Conservation (phyloP, 2,329 filamentous ascomycete species). For the Fusarium scirpi region DNA sequence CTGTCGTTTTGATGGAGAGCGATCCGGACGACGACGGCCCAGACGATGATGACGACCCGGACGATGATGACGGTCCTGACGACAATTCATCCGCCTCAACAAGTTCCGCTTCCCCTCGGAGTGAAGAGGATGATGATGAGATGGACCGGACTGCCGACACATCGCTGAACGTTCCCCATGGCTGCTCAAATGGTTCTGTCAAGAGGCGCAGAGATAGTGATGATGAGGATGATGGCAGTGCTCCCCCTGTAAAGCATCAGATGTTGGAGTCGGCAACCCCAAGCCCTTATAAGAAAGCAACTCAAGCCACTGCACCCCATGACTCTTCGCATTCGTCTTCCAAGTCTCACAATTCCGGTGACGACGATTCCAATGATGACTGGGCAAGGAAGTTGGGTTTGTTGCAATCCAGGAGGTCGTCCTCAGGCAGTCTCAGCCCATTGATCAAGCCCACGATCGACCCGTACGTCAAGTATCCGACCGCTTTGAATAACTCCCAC, state of each 20-base stretch:
- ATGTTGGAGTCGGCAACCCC: not conserved
- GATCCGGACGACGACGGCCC: not conserved
- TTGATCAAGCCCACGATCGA: not conserved
- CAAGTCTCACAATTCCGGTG: not conserved
- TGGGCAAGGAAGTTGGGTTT: not conserved
- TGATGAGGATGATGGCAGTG: conserved; percentile 13
- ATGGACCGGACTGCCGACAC: not conserved
- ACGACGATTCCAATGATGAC: not conserved
- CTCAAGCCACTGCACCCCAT: not conserved
- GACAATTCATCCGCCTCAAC: not conserved
- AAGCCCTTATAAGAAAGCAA: not conserved
- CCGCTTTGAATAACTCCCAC: not conserved
- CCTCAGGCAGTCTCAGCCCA: conserved; percentile 8
- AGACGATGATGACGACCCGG: not conserved
- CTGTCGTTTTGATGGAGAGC: not conserved
- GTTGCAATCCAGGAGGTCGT: not conserved
- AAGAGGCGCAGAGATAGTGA: conserved; percentile 13
- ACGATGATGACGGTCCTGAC: not conserved
- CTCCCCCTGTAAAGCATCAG: conserved; percentile 13
- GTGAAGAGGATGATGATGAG: not conserved
- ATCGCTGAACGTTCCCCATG: not conserved
- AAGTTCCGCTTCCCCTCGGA: not conserved
- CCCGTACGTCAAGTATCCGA: conserved; percentile 4
- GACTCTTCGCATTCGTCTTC: not conserved
- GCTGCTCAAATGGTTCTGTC: not conserved